These are phyloP conservation scores for Kluyveromyces marxianus DNA, from an alignment of 1,139 yeast genomes.

Conservation along the genomic window DNA sequence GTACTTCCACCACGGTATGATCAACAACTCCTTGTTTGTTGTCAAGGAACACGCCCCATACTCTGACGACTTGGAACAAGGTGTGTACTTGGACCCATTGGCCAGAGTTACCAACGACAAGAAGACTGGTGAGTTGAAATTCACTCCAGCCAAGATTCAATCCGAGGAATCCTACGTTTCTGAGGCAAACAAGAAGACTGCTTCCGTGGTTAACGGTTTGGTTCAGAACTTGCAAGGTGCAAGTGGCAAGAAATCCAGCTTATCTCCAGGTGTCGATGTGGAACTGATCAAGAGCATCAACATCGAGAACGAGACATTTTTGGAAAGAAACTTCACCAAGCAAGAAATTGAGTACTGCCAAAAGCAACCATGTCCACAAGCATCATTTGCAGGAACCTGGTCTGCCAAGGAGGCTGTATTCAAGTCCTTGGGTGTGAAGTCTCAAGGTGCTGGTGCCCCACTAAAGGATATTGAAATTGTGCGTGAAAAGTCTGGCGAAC, in stretches of 20 bases:
- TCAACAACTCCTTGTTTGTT: slow-evolving; percentile 84
- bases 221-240: slow-evolving; percentile 32
- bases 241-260: slow-evolving; percentile 27
- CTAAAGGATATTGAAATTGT: slow-evolving; percentile 82
- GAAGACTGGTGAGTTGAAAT: slow-evolving; percentile 46
- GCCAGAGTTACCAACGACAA: slow-evolving; percentile 61
- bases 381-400: slow-evolving; percentile 97
- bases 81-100: slow-evolving; percentile 92
- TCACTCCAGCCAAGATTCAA: slow-evolving; percentile 34
- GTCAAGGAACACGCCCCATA: slow-evolving; percentile 94
- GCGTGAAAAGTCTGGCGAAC: slow-evolving; percentile 73
- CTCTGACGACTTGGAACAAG: slow-evolving; percentile 74
- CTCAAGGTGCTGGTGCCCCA: slow-evolving; percentile 94
- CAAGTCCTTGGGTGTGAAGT: slow-evolving; percentile 84
- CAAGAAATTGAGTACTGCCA: slow-evolving; percentile 74
- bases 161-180: slow-evolving; percentile 24
- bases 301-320: slow-evolving; percentile 76
- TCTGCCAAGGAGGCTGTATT: slow-evolving; percentile 98
- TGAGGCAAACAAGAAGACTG: slow-evolving; percentile 18
- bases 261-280: slow-evolving; percentile 81
- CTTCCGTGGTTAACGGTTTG: slow-evolving; percentile 21
- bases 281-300: slow-evolving; percentile 79
- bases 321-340: slow-evolving; percentile 84
- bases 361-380: slow-evolving; percentile 66
- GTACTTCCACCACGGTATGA: slow-evolving; percentile 92